Percentiles rank a stretch among this genome's conserved stretches.
Evolutionary conservation across 108 stramenopile species (phyloP).

Genomic region (Cyclotella baltica): DNA sequence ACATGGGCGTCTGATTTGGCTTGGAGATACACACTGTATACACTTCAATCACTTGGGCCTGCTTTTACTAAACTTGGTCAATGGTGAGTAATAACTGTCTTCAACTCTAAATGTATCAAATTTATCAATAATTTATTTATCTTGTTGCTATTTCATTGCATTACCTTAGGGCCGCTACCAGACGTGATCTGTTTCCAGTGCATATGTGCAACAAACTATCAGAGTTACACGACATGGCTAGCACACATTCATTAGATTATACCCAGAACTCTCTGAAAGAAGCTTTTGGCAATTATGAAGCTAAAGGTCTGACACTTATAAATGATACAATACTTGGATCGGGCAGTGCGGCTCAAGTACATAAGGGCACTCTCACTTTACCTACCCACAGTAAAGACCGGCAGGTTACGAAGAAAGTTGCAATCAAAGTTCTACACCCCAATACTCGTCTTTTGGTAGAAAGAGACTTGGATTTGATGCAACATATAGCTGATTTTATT

Average conservation of each 20-base stretch:
- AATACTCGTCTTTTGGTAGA: conserved; percentile 63
- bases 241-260: conserved; percentile 71
- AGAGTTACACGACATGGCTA: conserved; percentile 69
- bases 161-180: conserved; percentile 67
- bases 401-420: conserved; percentile 52
- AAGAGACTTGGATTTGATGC: conserved; percentile 77
- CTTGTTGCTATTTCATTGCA: background rate
- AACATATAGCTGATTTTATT: conserved; percentile 63
- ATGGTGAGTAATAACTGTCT: conserved; percentile 41
- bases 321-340: conserved; percentile 75
- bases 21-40: conserved; percentile 74
- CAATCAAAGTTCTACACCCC: conserved; percentile 91
- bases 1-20: conserved; percentile 61
- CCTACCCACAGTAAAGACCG: background rate
- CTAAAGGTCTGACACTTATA: conserved; percentile 58
- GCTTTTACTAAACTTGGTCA: conserved; percentile 88
- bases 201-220: conserved; percentile 73
- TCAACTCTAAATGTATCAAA: background rate
- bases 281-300: conserved; percentile 81
- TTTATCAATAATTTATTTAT: background rate
- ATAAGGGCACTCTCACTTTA: conserved; percentile 60
- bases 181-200: conserved; percentile 88
- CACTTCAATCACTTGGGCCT: conserved; percentile 82
- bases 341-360: conserved; percentile 92
- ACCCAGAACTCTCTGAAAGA: conserved; percentile 67